Conservation (phyloP, 306 rosid species). For the Quercus glauca region DNA sequence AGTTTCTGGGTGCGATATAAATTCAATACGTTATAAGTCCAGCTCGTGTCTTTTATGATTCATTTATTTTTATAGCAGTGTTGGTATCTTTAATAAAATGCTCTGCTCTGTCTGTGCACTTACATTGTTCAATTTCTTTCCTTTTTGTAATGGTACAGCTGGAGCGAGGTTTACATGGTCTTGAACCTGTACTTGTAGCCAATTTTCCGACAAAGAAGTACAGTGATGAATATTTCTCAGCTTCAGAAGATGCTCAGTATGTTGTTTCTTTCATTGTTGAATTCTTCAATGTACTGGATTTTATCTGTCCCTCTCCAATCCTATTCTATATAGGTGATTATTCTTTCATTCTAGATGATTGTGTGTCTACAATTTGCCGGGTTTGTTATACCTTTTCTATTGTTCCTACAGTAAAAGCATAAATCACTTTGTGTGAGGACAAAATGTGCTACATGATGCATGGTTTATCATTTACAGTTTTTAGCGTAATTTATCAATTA, state of each 20-base stretch:
- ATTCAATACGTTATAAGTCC: neutral
- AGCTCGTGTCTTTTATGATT: neutral
- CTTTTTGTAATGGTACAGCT: conserved; percentile 41
- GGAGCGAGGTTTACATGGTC: conserved; percentile 78
- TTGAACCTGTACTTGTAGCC: conserved; percentile 59
- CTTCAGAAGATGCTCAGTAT: conserved; percentile 82
- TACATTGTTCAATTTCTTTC: conserved; percentile 12
- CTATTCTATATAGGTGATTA: neutral
- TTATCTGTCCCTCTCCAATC: neutral
- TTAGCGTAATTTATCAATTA: neutral
- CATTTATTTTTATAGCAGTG: conserved; percentile 15
- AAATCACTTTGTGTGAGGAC: neutral
- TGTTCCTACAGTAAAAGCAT: neutral
- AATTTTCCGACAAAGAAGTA: conserved; percentile 84
- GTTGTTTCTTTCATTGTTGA: conserved; percentile 30
- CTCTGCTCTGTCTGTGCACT: conserved; percentile 21
- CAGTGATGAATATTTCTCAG: conserved; percentile 66
- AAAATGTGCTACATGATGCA: neutral
- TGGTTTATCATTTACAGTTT: neutral
- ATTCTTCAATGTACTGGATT: neutral
- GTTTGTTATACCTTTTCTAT: neutral
- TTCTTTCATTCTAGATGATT: neutral
- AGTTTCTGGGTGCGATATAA: neutral
- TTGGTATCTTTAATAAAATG: conserved; percentile 15
- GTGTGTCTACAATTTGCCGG: neutral